Conservation (phyloP, 345 rosid genomes). For the Excoecaria cochinchinensis region DNA sequence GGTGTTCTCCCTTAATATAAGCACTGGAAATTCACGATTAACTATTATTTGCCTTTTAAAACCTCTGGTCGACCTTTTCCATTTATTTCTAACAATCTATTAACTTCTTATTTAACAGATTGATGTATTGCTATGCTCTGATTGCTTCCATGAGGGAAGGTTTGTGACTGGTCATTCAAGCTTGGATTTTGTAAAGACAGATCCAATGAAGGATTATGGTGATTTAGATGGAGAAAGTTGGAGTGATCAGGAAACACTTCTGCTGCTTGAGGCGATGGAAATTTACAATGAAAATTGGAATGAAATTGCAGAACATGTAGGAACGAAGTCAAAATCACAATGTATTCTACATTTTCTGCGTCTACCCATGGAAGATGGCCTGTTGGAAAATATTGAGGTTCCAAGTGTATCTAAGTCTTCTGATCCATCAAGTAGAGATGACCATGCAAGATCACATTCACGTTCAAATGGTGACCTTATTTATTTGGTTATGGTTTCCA, state of each 20-base stretch:
- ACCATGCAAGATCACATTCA: slow-evolving; percentile 37
- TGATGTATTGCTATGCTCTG: slow-evolving; percentile 64
- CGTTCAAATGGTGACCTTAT: slow-evolving; percentile 53
- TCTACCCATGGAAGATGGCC: slow-evolving; percentile 80
- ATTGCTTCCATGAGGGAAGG: slow-evolving; percentile 87
- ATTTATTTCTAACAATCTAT: slow-evolving; percentile 15
- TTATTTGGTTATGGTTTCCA: slow-evolving; percentile 9
- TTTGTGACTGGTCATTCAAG: slow-evolving; percentile 85
- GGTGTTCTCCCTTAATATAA: background rate
- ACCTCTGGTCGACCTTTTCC: background rate
- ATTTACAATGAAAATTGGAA: slow-evolving; percentile 80
- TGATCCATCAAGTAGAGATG: slow-evolving; percentile 51
- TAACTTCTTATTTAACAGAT: slow-evolving; percentile 51
- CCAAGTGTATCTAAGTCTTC: slow-evolving; percentile 47
- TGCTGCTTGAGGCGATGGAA: slow-evolving; percentile 94
- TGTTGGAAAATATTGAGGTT: slow-evolving; percentile 79
- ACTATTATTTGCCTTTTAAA: background rate
- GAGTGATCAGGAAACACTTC: slow-evolving; percentile 86
- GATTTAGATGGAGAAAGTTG: slow-evolving; percentile 85
- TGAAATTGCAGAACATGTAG: slow-evolving; percentile 91
- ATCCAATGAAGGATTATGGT: slow-evolving; percentile 60
- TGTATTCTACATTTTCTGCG: slow-evolving; percentile 93
- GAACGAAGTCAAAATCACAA: slow-evolving; percentile 93
- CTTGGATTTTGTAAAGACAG: slow-evolving; percentile 73
- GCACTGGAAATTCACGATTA: background rate